Conservation (phyloP, 805 yeast species). For the Candida piceae region DNA sequence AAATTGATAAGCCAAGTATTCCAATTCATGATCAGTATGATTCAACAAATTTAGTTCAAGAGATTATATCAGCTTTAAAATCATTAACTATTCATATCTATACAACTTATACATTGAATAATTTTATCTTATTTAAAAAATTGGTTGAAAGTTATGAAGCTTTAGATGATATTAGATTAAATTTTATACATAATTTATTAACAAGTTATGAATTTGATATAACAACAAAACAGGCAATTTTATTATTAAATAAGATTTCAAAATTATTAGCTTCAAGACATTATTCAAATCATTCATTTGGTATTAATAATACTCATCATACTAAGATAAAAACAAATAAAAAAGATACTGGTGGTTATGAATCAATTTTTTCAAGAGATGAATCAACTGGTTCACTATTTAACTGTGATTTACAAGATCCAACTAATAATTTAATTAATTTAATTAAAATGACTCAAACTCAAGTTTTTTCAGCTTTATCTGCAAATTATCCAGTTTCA, state of each 20-base stretch:
- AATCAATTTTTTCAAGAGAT: conserved; percentile 63
- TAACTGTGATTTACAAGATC: conserved; percentile 16
- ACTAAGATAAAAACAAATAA: neutral
- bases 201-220: conserved; percentile 47
- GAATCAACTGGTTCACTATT: conserved; percentile 53
- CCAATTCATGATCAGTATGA: conserved; percentile 44
- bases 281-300: no score
- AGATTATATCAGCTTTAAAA: conserved; percentile 52
- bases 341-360: conserved; percentile 46
- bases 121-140: conserved; percentile 56
- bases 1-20: conserved; percentile 41
- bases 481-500: conserved; percentile 61
- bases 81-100: conserved; percentile 60
- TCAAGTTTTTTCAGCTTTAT: conserved; percentile 66
- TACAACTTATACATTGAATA: conserved; percentile 67
- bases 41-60: conserved; percentile 44
- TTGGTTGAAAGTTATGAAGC: conserved; percentile 48
- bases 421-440: conserved; percentile 22
- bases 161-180: conserved; percentile 54
- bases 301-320: neutral
- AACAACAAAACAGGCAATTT: conserved; percentile 48
- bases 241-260: conserved; percentile 52
- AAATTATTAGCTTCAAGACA: conserved; percentile 46
- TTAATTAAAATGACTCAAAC: conserved; percentile 60
- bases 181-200: conserved; percentile 43